Conservation (phyloP, 805 yeast species). For the Wickerhamiella alocasiicola region DNA sequence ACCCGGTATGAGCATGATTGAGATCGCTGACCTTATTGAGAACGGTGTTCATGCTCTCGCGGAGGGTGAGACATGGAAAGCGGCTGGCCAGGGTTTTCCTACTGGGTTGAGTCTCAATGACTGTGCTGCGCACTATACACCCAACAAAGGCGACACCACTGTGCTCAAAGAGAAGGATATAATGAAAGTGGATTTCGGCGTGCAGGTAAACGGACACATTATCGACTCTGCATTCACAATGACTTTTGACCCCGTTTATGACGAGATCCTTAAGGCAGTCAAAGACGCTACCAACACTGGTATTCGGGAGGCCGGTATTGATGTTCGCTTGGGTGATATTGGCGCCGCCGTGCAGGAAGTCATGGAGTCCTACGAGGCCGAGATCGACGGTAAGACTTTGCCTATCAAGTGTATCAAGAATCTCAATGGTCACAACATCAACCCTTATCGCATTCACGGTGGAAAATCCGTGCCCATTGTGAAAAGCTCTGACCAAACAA, state of each 20-base stretch:
- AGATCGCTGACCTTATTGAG: slow-evolving; percentile 82
- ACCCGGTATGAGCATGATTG: slow-evolving; percentile 89
- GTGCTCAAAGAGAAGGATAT: slow-evolving; percentile 78
- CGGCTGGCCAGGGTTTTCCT: slow-evolving; percentile 93
- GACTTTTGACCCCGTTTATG: slow-evolving; percentile 61
- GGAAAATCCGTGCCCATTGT: slow-evolving; percentile 97
- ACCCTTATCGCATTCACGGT: slow-evolving; percentile 74
- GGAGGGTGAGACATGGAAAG: slow-evolving; percentile 41
- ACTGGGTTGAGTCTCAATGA: slow-evolving; percentile 92
- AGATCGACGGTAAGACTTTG: slow-evolving; percentile 69
- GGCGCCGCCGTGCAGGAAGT: slow-evolving; percentile 95
- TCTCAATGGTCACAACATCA: slow-evolving; percentile 88
- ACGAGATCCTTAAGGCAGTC: slow-evolving; percentile 70
- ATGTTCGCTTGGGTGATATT: slow-evolving; percentile 85
- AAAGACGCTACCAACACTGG: slow-evolving; percentile 91
- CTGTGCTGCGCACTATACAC: slow-evolving; percentile 96
- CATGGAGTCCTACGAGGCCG: slow-evolving; percentile 94
- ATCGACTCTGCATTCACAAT: slow-evolving; percentile 92
- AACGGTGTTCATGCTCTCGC: slow-evolving; percentile 66
- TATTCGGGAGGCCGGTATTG: slow-evolving; percentile 84
- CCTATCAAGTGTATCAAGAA: slow-evolving; percentile 86
- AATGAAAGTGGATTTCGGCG: slow-evolving; percentile 94
- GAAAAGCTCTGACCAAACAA: slow-evolving; percentile 81
- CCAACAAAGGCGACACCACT: slow-evolving; percentile 85
- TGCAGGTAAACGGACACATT: slow-evolving; percentile 87